phyloP scores from a whole-genome alignment of 768 basidiomycete species.

The Porpolomopsis calyptriformis region DNA sequence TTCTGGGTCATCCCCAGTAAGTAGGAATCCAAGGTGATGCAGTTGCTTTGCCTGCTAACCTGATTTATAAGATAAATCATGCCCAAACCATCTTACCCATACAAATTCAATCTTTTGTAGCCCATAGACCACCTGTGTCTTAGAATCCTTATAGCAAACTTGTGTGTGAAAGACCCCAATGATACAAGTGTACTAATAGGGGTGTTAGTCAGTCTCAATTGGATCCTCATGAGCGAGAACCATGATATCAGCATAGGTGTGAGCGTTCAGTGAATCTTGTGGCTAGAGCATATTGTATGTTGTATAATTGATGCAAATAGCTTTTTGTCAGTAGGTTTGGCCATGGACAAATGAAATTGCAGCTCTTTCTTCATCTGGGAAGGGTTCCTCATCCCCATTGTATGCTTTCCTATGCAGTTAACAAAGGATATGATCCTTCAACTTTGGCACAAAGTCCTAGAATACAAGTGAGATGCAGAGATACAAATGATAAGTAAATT shows the following conservation, averaged over 20 bases:
- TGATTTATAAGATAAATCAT: constrained; percentile 14
- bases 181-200: constrained; percentile 12
- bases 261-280: constrained; percentile 28
- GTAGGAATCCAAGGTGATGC: constrained; percentile 16
- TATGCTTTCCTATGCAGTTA: constrained; percentile 12
- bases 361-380: constrained; percentile 10
- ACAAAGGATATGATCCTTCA: constrained; percentile 22
- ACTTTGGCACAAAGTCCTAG: constrained; percentile 18
- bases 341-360: constrained; percentile 14
- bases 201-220: constrained; percentile 11
- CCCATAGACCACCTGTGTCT: neutral
- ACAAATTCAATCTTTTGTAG: constrained; percentile 27
- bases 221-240: constrained; percentile 7
- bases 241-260: constrained; percentile 7
- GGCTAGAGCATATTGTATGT: constrained; percentile 22
- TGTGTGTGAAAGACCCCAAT: constrained; percentile 22
- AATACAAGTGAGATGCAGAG: constrained; percentile 11
- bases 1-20: neutral
- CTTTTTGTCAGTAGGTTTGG: constrained; percentile 22
- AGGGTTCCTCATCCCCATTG: constrained; percentile 13
- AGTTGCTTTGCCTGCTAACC: constrained; percentile 18
- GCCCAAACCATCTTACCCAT: constrained; percentile 31
- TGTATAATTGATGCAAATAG: constrained; percentile 16
- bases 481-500: neutral
- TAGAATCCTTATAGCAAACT: constrained; percentile 13